Base-by-base conservation (phyloP, 208 protist genomes). In the Vickermania spadyakhi region DNA sequence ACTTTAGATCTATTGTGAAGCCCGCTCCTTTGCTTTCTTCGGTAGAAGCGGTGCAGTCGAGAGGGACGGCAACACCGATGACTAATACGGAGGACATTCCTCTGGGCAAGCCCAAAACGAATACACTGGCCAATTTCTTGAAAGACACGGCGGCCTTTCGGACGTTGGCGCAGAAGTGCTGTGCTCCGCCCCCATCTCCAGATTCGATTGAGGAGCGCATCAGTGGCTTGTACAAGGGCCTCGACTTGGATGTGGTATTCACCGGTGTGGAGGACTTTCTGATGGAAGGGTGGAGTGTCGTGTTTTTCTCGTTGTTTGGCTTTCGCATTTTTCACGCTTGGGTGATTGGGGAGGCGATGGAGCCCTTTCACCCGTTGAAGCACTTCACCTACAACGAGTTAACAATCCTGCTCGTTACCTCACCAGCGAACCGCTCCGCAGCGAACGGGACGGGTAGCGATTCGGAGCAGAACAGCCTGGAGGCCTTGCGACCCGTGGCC, bases 191-290 rank as follows among this genome's bases (percentile, higher is more conserved):
- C 7, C 36, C 11, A 7, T 45, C 36, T 18, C 7, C 11, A 45
- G 18, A 45, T 45, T 28, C 51, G 5, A 55, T 58, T 2, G 50
- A 70, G 52, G 28, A 55, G 21, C 58, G 60, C 31, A 54, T 77
- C 59, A 2, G 60, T 11, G 28, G 52, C 21, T 25, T 84, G 7
- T 77, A 84, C 54, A 31, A 66, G 31, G 77, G 77, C 41, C 61
- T 84, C 60, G 70, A 78, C 57, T 60, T 84, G 13, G 69, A 71
- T 23, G 72, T 73, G 25, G 77, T 79, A 41, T 84, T 84, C 58
- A 68, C 59, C 27, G 36, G 18, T 28, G 30, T 64, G 18, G 73
- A 80, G 49, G 69, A 28, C 25, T 84, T 84, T 70, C 66, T 56
- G n/a, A 60, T 56, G 21, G 77, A 84, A 30, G 57, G 59, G 28